Conservation (phyloP, 2,329 filamentous ascomycete genomes). For the Trichophyton simii region DNA sequence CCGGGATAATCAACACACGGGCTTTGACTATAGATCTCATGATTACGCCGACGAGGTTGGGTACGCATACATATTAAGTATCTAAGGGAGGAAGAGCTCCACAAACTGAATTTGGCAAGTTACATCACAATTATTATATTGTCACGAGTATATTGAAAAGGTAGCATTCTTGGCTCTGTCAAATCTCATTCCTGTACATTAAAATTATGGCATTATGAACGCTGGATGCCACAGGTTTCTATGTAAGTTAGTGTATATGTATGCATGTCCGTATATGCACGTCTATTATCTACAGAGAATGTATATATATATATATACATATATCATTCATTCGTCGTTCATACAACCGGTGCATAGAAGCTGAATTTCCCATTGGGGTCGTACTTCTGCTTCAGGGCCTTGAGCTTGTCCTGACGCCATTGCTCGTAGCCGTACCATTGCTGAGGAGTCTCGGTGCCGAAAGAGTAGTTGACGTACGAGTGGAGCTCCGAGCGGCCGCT, state of each 20-base stretch:
- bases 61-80: too few species aligned
- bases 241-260: neutral
- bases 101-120: too few species aligned
- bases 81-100: too few species aligned
- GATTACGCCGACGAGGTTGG: too few species aligned
- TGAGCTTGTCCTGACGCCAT: constrained; percentile 24
- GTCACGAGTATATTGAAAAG: too few species aligned
- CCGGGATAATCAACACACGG: too few species aligned
- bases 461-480: constrained; percentile 24
- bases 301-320: neutral
- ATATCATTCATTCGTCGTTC: neutral
- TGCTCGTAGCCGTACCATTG: constrained; percentile 22
- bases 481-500: constrained; percentile 16
- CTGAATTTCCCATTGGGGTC: constrained; percentile 24
- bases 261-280: too few species aligned
- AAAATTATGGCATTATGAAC: neutral
- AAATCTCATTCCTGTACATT: too few species aligned
- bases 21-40: too few species aligned
- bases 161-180: too few species aligned
- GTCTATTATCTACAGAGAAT: neutral
- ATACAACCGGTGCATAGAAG: constrained; percentile 20
- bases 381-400: constrained; percentile 24
- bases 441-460: constrained; percentile 18
- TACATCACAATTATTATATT: too few species aligned
- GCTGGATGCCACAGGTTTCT: neutral